Percentiles rank a stretch among this genome's conserved stretches.
Evolutionary conservation across 2,329 filamentous ascomycete species (phyloP).

Genomic region (Alternaria novae-zelandiae): DNA sequence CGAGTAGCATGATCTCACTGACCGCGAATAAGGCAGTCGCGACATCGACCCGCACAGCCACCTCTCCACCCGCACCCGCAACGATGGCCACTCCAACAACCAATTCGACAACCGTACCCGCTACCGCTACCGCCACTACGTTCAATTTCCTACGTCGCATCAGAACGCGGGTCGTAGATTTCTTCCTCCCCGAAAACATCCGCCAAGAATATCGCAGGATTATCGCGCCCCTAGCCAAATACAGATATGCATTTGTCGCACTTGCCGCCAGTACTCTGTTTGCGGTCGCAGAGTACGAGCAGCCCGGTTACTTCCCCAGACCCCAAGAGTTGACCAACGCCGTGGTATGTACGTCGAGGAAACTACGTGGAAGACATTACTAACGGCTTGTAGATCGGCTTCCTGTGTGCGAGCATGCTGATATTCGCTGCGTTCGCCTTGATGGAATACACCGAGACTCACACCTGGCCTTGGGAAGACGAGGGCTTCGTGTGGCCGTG

Average conservation of each 20-base stretch:
- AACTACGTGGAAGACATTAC: neutral
- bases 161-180: neutral
- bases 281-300: slow-evolving; percentile 7
- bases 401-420: neutral
- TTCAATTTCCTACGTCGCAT: neutral
- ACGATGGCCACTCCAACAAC: neutral
- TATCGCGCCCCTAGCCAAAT: neutral
- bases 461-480: slow-evolving; percentile 12
- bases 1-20: neutral
- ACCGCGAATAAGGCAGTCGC: neutral
- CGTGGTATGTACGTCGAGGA: neutral
- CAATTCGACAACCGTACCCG: neutral
- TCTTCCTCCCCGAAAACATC: neutral
- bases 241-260: neutral
- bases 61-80: neutral
- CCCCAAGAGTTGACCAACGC: neutral
- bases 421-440: slow-evolving; percentile 2
- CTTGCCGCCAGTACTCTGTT: neutral
- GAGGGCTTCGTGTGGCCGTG: slow-evolving; percentile 12
- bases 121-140: neutral
- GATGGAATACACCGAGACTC: slow-evolving; percentile 1
- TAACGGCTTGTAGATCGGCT: neutral
- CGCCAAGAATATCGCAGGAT: slow-evolving; percentile 3
- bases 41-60: neutral
- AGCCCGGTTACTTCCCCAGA: slow-evolving; percentile 4